Evolutionary conservation across 2,329 filamentous ascomycete genomes (phyloP).

Genomic region (Blastomyces parvus): DNA sequence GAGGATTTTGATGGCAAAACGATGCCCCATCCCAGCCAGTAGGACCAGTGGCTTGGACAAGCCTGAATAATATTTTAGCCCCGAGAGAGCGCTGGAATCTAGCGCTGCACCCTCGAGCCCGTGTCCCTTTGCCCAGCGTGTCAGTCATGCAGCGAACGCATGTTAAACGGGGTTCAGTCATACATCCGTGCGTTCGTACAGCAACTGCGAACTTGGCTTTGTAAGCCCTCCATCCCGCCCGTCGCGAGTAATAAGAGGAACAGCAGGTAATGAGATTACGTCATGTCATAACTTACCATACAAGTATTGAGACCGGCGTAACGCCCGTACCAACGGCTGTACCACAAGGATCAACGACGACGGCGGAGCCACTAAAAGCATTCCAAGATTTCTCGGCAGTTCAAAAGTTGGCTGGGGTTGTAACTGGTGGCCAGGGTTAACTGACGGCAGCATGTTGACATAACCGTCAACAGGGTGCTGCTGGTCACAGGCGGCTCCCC

Average conservation of each 20-base stretch:
- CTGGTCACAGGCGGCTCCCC: neutral
- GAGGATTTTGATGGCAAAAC: neutral
- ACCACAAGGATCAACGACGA: neutral
- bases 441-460: neutral
- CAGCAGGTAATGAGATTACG: neutral
- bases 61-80: neutral
- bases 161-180: too few relatives aligned
- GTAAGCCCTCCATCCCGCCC: too few relatives aligned
- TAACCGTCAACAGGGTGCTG: neutral
- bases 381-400: slow-evolving; percentile 6
- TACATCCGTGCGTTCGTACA: too few relatives aligned
- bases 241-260: too few relatives aligned
- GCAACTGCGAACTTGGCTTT: too few relatives aligned
- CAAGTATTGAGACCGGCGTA: neutral
- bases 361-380: slow-evolving; percentile 4
- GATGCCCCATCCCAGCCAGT: neutral
- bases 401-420: slow-evolving; percentile 2
- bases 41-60: neutral
- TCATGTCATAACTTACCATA: neutral
- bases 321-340: neutral
- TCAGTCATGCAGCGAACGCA: neutral
- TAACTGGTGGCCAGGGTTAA: too few relatives aligned
- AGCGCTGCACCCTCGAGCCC: neutral
- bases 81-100: neutral
- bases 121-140: neutral